Conservation (phyloP, 2,329 filamentous ascomycete species). For the Aspergillus caelatus region DNA sequence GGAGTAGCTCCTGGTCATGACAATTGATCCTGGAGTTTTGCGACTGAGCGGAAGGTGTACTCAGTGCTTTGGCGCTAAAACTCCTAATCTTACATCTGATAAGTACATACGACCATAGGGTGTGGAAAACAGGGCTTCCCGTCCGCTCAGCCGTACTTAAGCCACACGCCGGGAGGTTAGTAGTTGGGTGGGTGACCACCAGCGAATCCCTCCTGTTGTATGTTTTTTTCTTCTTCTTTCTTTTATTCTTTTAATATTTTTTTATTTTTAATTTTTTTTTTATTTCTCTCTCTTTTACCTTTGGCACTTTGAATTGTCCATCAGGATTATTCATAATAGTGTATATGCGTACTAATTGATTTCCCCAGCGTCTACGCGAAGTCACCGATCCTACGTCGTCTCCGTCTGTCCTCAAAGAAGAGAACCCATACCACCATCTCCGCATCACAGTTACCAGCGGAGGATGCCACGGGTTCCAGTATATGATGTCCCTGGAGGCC, state of each 20-base stretch:
- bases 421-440: slow-evolving; percentile 80
- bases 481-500: slow-evolving; percentile 81
- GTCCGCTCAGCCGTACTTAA: slow-evolving; percentile 52
- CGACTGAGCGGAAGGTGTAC: not conserved
- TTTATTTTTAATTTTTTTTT: too few species aligned
- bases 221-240: slow-evolving; percentile 36
- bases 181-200: slow-evolving; percentile 53
- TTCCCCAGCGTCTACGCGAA: slow-evolving; percentile 65
- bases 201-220: slow-evolving; percentile 50
- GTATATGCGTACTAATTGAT: not conserved
- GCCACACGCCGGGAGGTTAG: slow-evolving; percentile 50
- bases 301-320: not conserved
- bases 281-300: slow-evolving; percentile 3
- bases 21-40: not conserved
- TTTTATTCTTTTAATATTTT: too few species aligned
- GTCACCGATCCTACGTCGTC: slow-evolving; percentile 63
- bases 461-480: slow-evolving; percentile 97
- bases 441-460: slow-evolving; percentile 90
- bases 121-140: slow-evolving; percentile 51
- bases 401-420: slow-evolving; percentile 37
- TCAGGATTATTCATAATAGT: not conserved
- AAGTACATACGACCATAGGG: slow-evolving; percentile 48
- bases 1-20: slow-evolving; percentile 5
- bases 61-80: slow-evolving; percentile 17
- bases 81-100: not conserved